Percentiles rank a stretch among this genome's conserved stretches.
Conservation (phyloP, 305 asterid species). For the Fraxinus floribunda region DNA sequence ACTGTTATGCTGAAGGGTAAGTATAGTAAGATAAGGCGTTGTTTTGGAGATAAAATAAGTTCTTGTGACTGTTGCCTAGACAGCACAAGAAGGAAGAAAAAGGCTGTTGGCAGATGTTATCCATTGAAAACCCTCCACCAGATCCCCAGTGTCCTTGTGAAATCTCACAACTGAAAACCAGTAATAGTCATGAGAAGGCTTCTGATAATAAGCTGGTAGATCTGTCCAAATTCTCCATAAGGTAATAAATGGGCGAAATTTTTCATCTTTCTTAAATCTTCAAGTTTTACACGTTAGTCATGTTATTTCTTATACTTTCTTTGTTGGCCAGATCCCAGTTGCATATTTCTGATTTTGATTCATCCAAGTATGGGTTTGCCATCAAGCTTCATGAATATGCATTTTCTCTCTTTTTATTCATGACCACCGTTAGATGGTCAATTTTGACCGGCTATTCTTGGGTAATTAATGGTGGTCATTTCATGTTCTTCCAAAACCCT, state of each 20-base stretch:
- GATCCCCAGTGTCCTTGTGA: constrained; percentile 56
- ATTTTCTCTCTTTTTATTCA: constrained; percentile 8
- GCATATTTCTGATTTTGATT: constrained; percentile 20
- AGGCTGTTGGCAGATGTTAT: constrained; percentile 85
- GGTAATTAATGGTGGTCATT: constrained; percentile 38
- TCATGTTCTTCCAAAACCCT: constrained; percentile 36
- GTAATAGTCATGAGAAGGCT: constrained; percentile 47
- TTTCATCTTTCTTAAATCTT: constrained; percentile 2
- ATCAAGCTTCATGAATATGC: constrained; percentile 10
- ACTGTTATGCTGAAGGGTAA: constrained; percentile 70
- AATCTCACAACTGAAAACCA: constrained; percentile 49
- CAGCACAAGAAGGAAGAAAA: constrained; percentile 72
- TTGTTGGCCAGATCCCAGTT: constrained; percentile 50
- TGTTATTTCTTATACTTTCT: constrained; percentile 28
- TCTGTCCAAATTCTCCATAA: constrained; percentile 91
- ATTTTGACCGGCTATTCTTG: constrained; percentile 27
- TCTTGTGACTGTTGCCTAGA: constrained; percentile 85
- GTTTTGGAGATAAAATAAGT: constrained; percentile 29
- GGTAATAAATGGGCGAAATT: constrained; percentile 41
- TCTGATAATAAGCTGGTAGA: constrained; percentile 53
- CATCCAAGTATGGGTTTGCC: constrained; percentile 15
- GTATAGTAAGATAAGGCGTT: constrained; percentile 35
- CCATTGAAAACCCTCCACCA: constrained; percentile 90
- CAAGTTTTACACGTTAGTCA: constrained; percentile 3
- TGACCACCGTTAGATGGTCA: constrained; percentile 27